A percentile compares a stretch with the other conserved stretches of the same genome.
Evolutionary conservation across 805 yeast genomes (phyloP).

Genomic region (Candida nitratophila): DNA sequence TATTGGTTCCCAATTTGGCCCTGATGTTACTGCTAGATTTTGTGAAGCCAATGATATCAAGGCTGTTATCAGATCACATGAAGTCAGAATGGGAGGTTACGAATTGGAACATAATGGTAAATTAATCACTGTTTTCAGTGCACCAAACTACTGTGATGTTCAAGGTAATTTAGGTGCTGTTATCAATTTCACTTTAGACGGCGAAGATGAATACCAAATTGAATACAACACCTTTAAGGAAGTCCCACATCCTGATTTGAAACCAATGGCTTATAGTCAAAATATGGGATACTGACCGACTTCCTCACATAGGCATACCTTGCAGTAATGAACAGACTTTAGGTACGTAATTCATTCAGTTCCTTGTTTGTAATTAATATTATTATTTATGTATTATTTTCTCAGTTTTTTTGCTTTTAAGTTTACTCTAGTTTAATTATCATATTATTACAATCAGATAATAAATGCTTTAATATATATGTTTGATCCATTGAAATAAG

Average conservation of each 20-base stretch:
- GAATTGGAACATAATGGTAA: constrained; percentile 82
- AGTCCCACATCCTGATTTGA: constrained; percentile 83
- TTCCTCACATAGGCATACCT: no score
- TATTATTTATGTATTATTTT: background rate
- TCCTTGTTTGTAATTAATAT: no score
- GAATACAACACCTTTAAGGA: constrained; percentile 63
- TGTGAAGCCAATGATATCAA: constrained; percentile 63
- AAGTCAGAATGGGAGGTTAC: constrained; percentile 88
- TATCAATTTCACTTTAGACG: constrained; percentile 53
- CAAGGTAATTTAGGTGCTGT: constrained; percentile 90
- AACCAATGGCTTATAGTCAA: constrained; percentile 87
- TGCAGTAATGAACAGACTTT: no score
- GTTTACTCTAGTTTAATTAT: no score
- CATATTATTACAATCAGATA: no score
- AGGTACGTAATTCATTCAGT: no score
- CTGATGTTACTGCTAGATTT: constrained; percentile 81
- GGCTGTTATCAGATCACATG: constrained; percentile 89
- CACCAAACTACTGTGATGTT: constrained; percentile 94
- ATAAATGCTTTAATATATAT: background rate
- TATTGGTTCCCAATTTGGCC: constrained; percentile 93
- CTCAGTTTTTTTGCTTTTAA: background rate
- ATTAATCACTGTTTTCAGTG: constrained; percentile 91
- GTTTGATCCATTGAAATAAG: background rate
- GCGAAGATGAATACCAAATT: constrained; percentile 41
- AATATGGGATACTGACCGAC: constrained; percentile 31